Base-by-base conservation (phyloP, 2,329 filamentous ascomycete genomes). In the Boeremia lycopersici region DNA sequence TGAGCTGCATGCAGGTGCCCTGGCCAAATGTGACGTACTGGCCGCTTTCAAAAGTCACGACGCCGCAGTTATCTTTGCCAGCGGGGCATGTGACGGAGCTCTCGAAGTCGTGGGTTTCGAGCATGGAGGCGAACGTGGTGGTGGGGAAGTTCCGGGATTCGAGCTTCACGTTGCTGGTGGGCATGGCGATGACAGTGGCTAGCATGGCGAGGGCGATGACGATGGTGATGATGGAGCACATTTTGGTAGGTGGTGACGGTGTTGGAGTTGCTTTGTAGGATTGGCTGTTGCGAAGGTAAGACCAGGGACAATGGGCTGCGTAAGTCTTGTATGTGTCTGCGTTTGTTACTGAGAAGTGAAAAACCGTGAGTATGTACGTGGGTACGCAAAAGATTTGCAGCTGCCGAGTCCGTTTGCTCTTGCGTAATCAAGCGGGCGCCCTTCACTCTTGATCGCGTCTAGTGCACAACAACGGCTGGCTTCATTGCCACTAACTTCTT, bases 1-100 rank as follows among this genome's bases (percentile, higher is more conserved):
- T 35, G 11, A 57, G 28, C 30, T 33, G 41, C 39, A 57, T 57
- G 41, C 54, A 57, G 7, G 38, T 39, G 26, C 54, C 54, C 35
- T 45, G 39, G n/a, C 49, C 44, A 12, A 57, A 57, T 7, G 28
- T 29, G 2, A 30, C 19, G 40, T 42, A 57, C 9, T 19, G n/a
- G 35, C 41, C 35, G 45, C 17, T 25, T 11, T 17, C 42, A 40
- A 40, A 53, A 26, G 25, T 49, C 12, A 53, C 30, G 3, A 57
- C 40, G 17, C 54, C 54, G 39, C 54, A 57, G 39, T 13, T 45
- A 19, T 31, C 38, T 17, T 40, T 29, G 9, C 7, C 8, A 8
- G 13, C 10, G 15, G 44, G 43, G 25, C 53, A 56, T 3, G 8
- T 3, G 11, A 8, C 10, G 12, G 9, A 17, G 9, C 4, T n/a